Base-by-base conservation (phyloP, 179 eudicot species). In the Nepenthes alata region DNA sequence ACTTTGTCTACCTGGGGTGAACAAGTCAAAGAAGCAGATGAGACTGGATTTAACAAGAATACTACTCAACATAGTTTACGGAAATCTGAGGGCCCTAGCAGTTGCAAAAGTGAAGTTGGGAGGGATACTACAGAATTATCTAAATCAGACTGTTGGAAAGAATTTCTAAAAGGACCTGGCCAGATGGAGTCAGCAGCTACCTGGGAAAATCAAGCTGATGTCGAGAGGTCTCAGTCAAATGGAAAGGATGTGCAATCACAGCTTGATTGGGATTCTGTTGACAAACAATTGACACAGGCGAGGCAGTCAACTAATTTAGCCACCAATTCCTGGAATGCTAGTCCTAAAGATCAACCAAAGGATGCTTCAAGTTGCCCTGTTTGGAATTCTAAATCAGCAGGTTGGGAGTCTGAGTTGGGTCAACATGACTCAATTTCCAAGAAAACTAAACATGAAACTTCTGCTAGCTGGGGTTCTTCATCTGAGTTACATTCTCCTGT, bases 1-100 rank as follows among this genome's bases (percentile, higher is more conserved):
- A 10, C 65, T 53, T 73, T 54, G n/a, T 48, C 71, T 44, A 35
- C 69, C 41, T 75, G 79, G 83, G 78, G 58, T 6, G 69, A 69
- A 61, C 59, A 67, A 52, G 60, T 11, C 38, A 60, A 41, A 1
- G 54, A 64, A 58, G 57, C 61, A 7, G 61, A 61, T 2, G 53
- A 55, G 51, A 13, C 9, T 47, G 71, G 56, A 2, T 6, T 15
- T n/a, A 52, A 4, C 8, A 7, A 41, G 6, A 7, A 25, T 25
- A 25, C 25, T 25, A 25, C 8, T 41, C 5, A 41, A 41, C 45
- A 4, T 4, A 4, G 45, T 41, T 41, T 41, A 7, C 6, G 8
- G 45, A 41, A 41, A 7, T 4, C 8, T 41, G 45, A 41, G 8
- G 45, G 6, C 5, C 8, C 45, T 7, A 41, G 8, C 45, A 41